These are phyloP conservation scores for Phytophthora cactorum DNA, from an alignment of 352 stramenopile genomes.

Conservation along the genomic window DNA sequence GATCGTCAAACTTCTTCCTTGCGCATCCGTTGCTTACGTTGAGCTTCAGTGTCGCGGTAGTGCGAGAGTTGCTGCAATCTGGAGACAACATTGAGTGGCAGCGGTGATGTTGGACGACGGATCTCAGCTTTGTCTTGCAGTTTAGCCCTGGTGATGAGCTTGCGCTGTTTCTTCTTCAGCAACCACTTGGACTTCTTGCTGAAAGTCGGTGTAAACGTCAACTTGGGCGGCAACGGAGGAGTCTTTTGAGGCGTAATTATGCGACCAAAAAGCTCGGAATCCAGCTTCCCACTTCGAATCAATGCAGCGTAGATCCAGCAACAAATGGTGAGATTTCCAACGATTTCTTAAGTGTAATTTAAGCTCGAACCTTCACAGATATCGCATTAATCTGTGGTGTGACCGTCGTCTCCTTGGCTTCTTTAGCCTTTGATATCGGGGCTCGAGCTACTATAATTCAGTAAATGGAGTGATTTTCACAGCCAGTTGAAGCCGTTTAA, in stretches of 20 bases:
- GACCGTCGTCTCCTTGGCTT: constrained; percentile 52
- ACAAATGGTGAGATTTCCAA: neutral
- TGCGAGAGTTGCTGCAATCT: constrained; percentile 39
- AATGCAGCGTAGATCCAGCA: constrained; percentile 59
- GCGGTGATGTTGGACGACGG: constrained; percentile 7
- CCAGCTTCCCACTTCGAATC: constrained; percentile 46
- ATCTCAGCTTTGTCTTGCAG: neutral
- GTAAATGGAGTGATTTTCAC: too few species aligned
- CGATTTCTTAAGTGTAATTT: neutral
- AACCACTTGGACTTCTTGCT: constrained; percentile 49
- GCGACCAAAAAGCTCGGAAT: constrained; percentile 30
- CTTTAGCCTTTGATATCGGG: constrained; percentile 33
- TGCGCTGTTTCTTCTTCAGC: constrained; percentile 38
- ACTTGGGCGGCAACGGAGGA: constrained; percentile 21
- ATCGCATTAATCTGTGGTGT: constrained; percentile 56
- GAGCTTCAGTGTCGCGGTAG: constrained; percentile 23
- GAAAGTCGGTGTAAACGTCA: constrained; percentile 50
- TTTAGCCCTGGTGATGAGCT: constrained; percentile 2
- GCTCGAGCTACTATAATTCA: too few species aligned
- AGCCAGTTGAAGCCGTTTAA: too few species aligned
- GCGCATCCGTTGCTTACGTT: constrained; percentile 5
- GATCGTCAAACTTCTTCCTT: constrained; percentile 8
- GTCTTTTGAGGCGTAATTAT: constrained; percentile 33
- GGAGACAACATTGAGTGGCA: constrained; percentile 35
- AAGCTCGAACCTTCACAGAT: constrained; percentile 44